Base-by-base conservation (phyloP, 2,329 filamentous ascomycete species). In the Penicillium hesseltinei region DNA sequence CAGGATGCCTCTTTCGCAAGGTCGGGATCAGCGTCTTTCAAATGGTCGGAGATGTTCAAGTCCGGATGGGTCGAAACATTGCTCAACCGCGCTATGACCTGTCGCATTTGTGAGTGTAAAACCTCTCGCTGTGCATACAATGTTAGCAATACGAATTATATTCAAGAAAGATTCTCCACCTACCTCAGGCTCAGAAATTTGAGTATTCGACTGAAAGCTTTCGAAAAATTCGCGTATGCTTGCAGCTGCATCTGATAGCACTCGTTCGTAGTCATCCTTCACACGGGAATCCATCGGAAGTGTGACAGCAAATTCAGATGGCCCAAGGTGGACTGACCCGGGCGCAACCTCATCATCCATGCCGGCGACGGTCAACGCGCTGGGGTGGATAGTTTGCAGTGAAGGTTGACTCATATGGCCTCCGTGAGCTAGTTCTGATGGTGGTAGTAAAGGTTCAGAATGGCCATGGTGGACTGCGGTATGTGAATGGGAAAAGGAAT, bases 41-140 rank as follows among this genome's bases (percentile, higher is more conserved):
- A 65, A 51, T 76, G 72, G 10, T 73, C 70, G 2, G 69, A 64
- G 8, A 78, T 70, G 54, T 78, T 78, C 36, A 80, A 62, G 60
- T 80, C 78, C 21, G 77, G 73, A 56, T 80, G 78, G 4, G 74
- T 76, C 3, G 73, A 66, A 19, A 77, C 74, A 58, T 79, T 76
- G 60, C 76, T 74, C 42, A 80, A 64, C 35, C 69, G 68, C 42
- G 71, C 59, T 19, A 78, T 62, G 43, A 77, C 57, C 36, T 69
- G 66, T 13, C 65, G 62, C 64, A 79, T 70, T 31, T 69, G 71
- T 3, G 68, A 63, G n/a, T 67, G 39, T 21, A 71, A 59, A 13
- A 59, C 51, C 6, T 65, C 63, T 54, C 61, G 63, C 70, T 74
- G 57, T 54, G 29, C 21, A 44, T 19, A 31, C 0, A 0, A 40